Evolutionary conservation across 129 eudicot genomes (phyloP).

Genomic region (Dittrichia graveolens): DNA sequence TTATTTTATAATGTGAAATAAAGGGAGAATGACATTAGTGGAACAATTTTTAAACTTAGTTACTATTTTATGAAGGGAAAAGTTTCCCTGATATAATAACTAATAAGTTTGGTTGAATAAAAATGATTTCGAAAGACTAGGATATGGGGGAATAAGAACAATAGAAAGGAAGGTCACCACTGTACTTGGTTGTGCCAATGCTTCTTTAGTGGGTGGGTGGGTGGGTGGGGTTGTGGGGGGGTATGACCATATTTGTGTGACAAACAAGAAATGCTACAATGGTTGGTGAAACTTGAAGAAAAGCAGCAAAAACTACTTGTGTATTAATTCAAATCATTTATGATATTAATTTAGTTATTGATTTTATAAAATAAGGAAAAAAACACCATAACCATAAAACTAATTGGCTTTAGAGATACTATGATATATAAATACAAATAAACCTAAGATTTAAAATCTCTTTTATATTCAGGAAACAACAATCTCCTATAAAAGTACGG

Average conservation of each 20-base stretch:
- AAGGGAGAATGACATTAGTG: no score
- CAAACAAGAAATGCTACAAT: constrained; percentile 27
- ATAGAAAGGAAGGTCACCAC: constrained; percentile 33
- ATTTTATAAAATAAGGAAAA: not conserved
- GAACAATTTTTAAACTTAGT: no score
- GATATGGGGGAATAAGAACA: constrained; percentile 2
- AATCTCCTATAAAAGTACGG: not conserved
- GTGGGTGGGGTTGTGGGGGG: constrained; percentile 23
- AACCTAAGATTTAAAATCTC: not conserved
- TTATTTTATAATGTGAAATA: no score
- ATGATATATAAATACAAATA: no score
- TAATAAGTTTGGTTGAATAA: not conserved
- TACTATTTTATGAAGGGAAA: no score
- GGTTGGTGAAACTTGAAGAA: constrained; percentile 9
- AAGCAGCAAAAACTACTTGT: constrained; percentile 1
- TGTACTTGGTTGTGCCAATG: constrained; percentile 17
- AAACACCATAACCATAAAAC: not conserved
- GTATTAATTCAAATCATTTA: not conserved
- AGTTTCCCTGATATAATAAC: no score
- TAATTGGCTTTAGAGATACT: not conserved
- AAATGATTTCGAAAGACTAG: not conserved
- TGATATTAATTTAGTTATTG: not conserved
- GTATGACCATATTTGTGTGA: constrained; percentile 30
- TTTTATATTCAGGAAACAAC: not conserved
- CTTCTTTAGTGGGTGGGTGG: constrained; percentile 23